phyloP scores from a whole-genome alignment of 1,284 basidiomycete species.

The Neonothopanus nambi region DNA sequence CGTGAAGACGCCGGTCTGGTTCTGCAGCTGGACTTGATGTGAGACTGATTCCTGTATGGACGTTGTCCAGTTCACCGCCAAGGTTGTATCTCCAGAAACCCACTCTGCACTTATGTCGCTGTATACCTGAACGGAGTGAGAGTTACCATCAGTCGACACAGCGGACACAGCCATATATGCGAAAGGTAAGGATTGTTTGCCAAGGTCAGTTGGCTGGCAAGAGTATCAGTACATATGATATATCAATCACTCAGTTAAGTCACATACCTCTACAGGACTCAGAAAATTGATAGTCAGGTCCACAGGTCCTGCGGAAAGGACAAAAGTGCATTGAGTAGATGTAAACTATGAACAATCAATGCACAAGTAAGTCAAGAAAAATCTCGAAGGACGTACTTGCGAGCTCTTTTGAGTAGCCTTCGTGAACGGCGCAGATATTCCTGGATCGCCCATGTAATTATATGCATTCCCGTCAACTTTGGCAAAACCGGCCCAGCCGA shows the following conservation, averaged over 20 bases:
- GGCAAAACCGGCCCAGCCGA: slow-evolving; percentile 57
- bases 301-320: slow-evolving; percentile 59
- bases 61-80: slow-evolving; percentile 56
- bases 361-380: no score
- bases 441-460: slow-evolving; percentile 42
- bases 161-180: slow-evolving; percentile 60
- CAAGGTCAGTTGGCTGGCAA: slow-evolving; percentile 51
- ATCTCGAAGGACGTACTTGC: neutral
- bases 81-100: slow-evolving; percentile 56
- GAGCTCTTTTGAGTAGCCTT: slow-evolving; percentile 14
- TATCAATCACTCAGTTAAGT: neutral
- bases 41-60: slow-evolving; percentile 43
- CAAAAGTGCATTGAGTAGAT: slow-evolving; percentile 61
- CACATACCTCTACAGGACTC: slow-evolving; percentile 62
- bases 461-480: slow-evolving; percentile 50
- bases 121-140: slow-evolving; percentile 61
- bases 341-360: slow-evolving; percentile 46
- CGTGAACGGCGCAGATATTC: slow-evolving; percentile 1
- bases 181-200: slow-evolving; percentile 61
- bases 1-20: slow-evolving; percentile 45
- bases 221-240: slow-evolving; percentile 7
- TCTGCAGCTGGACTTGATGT: slow-evolving; percentile 57
- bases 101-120: slow-evolving; percentile 68
- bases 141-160: slow-evolving; percentile 50
- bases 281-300: slow-evolving; percentile 61